phyloP scores from a whole-genome alignment of 2,329 filamentous ascomycete genomes.

The Dryadomyces quercivorus region DNA sequence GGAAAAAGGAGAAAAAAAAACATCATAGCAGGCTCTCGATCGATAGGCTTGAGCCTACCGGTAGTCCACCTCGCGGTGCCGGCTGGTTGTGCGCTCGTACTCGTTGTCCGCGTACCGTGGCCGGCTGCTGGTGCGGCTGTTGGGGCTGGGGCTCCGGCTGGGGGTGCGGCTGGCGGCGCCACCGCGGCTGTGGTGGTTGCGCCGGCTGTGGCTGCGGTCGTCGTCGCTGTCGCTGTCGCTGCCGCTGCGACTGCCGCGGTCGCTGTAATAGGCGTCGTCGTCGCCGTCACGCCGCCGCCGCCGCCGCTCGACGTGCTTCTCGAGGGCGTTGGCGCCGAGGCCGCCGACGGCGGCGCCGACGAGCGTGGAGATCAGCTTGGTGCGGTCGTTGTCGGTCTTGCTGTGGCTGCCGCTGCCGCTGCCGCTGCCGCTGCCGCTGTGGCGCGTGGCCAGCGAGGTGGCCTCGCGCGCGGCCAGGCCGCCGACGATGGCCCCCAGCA shows the following conservation, averaged over 20 bases:
- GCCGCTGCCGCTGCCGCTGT: constrained; percentile 5
- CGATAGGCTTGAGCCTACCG: too few species aligned
- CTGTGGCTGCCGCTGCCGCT: constrained; percentile 15
- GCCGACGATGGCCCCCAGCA: constrained; percentile 41
- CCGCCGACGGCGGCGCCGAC: constrained; percentile 43
- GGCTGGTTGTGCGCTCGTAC: background rate
- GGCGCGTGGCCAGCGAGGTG: constrained; percentile 17
- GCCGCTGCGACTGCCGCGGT: constrained; percentile 4
- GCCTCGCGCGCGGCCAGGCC: constrained; percentile 38
- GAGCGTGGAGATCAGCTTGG: constrained; percentile 33
- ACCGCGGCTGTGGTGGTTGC: background rate
- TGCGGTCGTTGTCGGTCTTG: constrained; percentile 14
- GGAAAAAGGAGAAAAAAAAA: too few species aligned
- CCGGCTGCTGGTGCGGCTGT: background rate
- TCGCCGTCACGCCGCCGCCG: constrained; percentile 18
- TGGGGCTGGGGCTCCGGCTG: background rate
- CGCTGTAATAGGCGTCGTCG: constrained; percentile 6
- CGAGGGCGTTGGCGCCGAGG: constrained; percentile 39
- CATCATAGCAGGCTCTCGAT: background rate
- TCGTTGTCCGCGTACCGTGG: background rate
- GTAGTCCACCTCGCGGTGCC: background rate
- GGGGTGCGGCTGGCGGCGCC: constrained; percentile 1
- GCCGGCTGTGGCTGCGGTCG: background rate
- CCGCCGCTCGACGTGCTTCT: constrained; percentile 28
- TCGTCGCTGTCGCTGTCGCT: constrained; percentile 1